These are phyloP conservation scores for Pseudohalonectria lignicola DNA, from an alignment of 2,329 filamentous ascomycete genomes.

Conservation along the genomic window DNA sequence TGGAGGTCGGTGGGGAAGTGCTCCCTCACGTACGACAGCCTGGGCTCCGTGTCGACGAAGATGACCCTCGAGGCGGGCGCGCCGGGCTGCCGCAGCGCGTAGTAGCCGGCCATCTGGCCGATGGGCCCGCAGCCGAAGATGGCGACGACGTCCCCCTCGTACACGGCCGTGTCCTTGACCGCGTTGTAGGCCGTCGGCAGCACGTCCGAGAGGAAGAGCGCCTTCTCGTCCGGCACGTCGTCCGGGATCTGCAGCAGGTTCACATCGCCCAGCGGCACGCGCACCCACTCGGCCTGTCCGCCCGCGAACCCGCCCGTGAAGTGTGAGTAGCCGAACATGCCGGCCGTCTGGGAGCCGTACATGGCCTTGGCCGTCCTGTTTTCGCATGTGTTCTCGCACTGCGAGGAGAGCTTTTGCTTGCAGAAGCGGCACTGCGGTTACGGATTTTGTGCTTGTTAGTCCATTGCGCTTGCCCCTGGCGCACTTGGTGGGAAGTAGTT, in stretches of 20 bases:
- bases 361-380: slow-evolving; percentile 62
- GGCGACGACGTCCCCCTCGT: slow-evolving; percentile 64
- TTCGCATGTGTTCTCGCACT: slow-evolving; percentile 70
- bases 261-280: slow-evolving; percentile 69
- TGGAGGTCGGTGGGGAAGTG: slow-evolving; percentile 40
- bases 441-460: no score
- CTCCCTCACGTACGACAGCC: slow-evolving; percentile 56
- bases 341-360: slow-evolving; percentile 69
- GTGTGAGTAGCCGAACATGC: slow-evolving; percentile 63
- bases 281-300: slow-evolving; percentile 73
- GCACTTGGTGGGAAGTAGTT: no score
- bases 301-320: slow-evolving; percentile 83
- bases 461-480: no score
- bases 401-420: slow-evolving; percentile 64
- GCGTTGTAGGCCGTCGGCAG: slow-evolving; percentile 69
- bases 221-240: slow-evolving; percentile 75
- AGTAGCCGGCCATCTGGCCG: slow-evolving; percentile 73
- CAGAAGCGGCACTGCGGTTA: slow-evolving; percentile 59
- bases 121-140: slow-evolving; percentile 82
- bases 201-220: slow-evolving; percentile 71
- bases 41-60: slow-evolving; percentile 63
- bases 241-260: slow-evolving; percentile 74
- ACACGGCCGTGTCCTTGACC: slow-evolving; percentile 76
- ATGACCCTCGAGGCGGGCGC: slow-evolving; percentile 69
- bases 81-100: slow-evolving; percentile 61